A percentile compares a stretch with the other conserved stretches of the same genome.
These are phyloP conservation scores for Acanthamoeba healyi DNA, from an alignment of 208 protist species.

Conservation along the genomic window DNA sequence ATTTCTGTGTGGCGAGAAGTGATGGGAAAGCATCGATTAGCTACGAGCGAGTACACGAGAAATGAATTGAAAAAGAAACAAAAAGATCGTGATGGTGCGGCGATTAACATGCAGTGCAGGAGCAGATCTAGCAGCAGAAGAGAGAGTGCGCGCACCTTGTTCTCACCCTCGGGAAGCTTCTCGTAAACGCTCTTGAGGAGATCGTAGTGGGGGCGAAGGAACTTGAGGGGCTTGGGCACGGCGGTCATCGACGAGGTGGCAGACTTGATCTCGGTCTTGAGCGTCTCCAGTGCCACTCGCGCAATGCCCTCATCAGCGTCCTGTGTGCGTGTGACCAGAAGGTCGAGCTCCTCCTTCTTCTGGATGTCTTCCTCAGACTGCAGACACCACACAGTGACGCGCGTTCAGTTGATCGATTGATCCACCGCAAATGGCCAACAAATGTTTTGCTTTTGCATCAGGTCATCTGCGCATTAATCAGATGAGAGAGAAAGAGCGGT, in stretches of 20 bases:
- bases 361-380: slow-evolving; percentile 94
- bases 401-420: too few species aligned
- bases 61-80: slow-evolving; percentile 56
- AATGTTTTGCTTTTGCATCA: too few species aligned
- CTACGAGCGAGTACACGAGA: background rate
- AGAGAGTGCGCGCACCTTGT: slow-evolving; percentile 79
- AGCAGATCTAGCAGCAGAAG: background rate
- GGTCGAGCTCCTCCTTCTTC: slow-evolving; percentile 96
- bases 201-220: slow-evolving; percentile 96
- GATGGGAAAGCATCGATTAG: background rate
- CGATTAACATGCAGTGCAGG: background rate
- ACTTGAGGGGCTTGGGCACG: slow-evolving; percentile 99
- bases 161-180: slow-evolving; percentile 73
- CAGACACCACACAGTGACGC: too few species aligned
- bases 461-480: too few species aligned
- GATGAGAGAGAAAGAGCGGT: too few species aligned
- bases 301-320: slow-evolving; percentile 92
- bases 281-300: slow-evolving; percentile 93
- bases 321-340: slow-evolving; percentile 92
- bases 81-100: background rate
- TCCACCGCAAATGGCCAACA: too few species aligned
- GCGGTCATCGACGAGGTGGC: slow-evolving; percentile 98
- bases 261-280: slow-evolving; percentile 96
- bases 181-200: slow-evolving; percentile 94
- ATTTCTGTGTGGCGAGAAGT: slow-evolving; percentile 85